Percentiles rank a stretch among this genome's conserved stretches.
phyloP scores from a whole-genome alignment of 306 rosid species.

The Lagenaria siceraria region DNA sequence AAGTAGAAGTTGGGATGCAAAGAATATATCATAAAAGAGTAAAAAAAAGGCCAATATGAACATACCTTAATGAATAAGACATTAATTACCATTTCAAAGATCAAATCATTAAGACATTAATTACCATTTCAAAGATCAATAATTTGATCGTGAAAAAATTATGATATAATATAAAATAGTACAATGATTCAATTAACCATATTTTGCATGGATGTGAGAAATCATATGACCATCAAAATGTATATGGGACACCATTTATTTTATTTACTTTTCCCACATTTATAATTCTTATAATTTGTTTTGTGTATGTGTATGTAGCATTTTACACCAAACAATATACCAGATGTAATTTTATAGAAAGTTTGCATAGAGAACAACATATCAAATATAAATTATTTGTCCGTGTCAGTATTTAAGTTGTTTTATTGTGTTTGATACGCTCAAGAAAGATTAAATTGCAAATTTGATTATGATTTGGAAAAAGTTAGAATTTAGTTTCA shows the following conservation, averaged over 20 bases:
- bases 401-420: not conserved
- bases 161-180: not conserved
- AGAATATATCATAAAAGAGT: not conserved
- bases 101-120: too few species aligned
- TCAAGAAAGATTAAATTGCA: too few species aligned
- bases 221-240: not conserved
- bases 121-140: too few species aligned
- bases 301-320: not conserved
- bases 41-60: not conserved
- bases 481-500: too few species aligned
- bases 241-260: not conserved
- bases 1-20: not conserved
- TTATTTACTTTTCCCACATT: not conserved
- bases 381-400: not conserved
- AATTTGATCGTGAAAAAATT: too few species aligned
- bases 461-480: too few species aligned
- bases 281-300: not conserved
- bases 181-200: not conserved
- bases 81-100: too few species aligned
- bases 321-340: not conserved
- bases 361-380: not conserved
- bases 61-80: too few species aligned
- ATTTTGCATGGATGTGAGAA: not conserved
- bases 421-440: not conserved
- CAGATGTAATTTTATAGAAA: not conserved